Evolutionary conservation across 2,329 filamentous ascomycete species (phyloP).

Genomic region (Alternaria metachromatica): DNA sequence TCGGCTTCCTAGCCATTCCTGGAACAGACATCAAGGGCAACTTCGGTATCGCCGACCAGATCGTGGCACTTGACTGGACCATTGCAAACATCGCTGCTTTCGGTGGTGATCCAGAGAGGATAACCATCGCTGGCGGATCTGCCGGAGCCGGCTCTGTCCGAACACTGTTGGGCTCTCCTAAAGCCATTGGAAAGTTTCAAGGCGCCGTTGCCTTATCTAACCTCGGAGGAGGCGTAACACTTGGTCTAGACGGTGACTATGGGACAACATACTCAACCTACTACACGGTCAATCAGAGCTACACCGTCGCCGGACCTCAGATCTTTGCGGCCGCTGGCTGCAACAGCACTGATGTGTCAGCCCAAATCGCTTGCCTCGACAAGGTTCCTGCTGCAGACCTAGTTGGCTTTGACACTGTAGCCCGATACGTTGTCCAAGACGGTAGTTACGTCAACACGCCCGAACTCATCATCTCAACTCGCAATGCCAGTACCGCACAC

Average conservation of each 20-base stretch:
- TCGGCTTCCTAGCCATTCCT: conserved; percentile 65
- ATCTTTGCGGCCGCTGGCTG: conserved; percentile 63
- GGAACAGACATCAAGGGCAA: conserved; percentile 63
- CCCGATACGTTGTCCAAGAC: conserved; percentile 65
- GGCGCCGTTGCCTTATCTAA: conserved; percentile 60
- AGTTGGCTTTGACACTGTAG: conserved; percentile 50
- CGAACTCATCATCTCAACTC: conserved; percentile 54
- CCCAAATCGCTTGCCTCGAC: conserved; percentile 62
- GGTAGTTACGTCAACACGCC: conserved; percentile 62
- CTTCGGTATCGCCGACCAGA: conserved; percentile 60
- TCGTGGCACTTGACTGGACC: conserved; percentile 58
- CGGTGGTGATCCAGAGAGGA: conserved; percentile 55
- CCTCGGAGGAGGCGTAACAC: conserved; percentile 62
- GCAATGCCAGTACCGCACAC: conserved; percentile 55
- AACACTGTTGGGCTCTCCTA: conserved; percentile 60
- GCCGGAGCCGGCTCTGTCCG: conserved; percentile 64
- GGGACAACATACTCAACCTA: conserved; percentile 66
- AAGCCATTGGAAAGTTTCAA: conserved; percentile 56
- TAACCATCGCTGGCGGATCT: conserved; percentile 57
- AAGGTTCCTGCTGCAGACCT: conserved; percentile 54
- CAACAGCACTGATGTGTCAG: conserved; percentile 52
- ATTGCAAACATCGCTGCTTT: conserved; percentile 55
- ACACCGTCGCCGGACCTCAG: conserved; percentile 56
- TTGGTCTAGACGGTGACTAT: conserved; percentile 63
- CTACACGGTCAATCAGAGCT: conserved; percentile 62